Conservation (phyloP, 2,329 filamentous ascomycete species). For the Cordyceps militaris region DNA sequence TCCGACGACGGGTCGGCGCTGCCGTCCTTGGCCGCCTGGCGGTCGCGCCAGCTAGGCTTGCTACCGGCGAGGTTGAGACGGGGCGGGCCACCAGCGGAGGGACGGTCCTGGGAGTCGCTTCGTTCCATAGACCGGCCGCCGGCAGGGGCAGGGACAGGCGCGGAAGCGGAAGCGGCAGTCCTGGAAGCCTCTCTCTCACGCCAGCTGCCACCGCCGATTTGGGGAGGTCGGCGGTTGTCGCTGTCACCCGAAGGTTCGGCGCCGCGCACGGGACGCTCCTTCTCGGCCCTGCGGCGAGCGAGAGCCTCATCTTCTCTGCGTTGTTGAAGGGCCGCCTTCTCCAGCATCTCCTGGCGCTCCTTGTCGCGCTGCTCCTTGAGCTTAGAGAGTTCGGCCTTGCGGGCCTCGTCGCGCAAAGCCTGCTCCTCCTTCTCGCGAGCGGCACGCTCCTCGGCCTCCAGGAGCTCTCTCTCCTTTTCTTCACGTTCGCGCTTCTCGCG, state of each 20-base stretch:
- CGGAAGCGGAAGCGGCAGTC: slow-evolving; percentile 23
- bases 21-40: slow-evolving; percentile 48
- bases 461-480: slow-evolving; percentile 69
- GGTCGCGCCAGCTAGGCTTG: slow-evolving; percentile 67
- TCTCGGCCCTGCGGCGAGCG: slow-evolving; percentile 63
- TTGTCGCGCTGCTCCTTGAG: slow-evolving; percentile 58
- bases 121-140: slow-evolving; percentile 32
- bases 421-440: slow-evolving; percentile 81
- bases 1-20: slow-evolving; percentile 32
- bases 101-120: slow-evolving; percentile 41
- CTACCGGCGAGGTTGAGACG: slow-evolving; percentile 53
- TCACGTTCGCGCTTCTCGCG: slow-evolving; percentile 80
- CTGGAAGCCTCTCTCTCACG: slow-evolving; percentile 33
- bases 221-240: slow-evolving; percentile 26
- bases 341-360: slow-evolving; percentile 60
- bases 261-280: slow-evolving; percentile 36
- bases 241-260: slow-evolving; percentile 28
- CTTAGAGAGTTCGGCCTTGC: slow-evolving; percentile 61
- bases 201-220: slow-evolving; percentile 35
- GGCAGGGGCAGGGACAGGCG: neutral
- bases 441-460: slow-evolving; percentile 80
- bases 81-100: slow-evolving; percentile 44
- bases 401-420: slow-evolving; percentile 70
- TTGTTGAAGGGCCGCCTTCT: slow-evolving; percentile 63
- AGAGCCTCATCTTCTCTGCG: slow-evolving; percentile 85